These are phyloP conservation scores for Suillus subluteus DNA, from an alignment of 768 basidiomycete genomes.

Conservation along the genomic window DNA sequence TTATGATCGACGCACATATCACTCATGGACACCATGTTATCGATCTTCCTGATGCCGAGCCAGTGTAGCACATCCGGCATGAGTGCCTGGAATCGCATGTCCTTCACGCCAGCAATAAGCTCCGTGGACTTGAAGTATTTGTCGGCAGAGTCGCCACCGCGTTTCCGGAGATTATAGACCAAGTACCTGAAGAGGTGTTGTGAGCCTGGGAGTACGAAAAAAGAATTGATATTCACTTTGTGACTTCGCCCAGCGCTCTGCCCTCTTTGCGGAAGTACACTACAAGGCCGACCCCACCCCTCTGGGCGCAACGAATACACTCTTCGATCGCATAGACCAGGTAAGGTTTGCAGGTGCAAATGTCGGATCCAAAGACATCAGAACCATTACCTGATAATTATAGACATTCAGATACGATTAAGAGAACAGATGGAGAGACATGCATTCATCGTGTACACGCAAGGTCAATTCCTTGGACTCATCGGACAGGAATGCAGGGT, in stretches of 20 bases:
- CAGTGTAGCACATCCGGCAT: constrained; percentile 98
- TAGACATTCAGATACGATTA: neutral
- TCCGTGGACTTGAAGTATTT: constrained; percentile 95
- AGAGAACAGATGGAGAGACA: constrained; percentile 20
- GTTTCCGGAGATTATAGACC: constrained; percentile 96
- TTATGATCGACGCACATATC: constrained; percentile 59
- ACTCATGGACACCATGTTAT: constrained; percentile 90
- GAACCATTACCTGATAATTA: constrained; percentile 79
- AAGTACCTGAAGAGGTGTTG: constrained; percentile 62
- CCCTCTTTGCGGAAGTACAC: constrained; percentile 97
- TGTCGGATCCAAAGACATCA: constrained; percentile 94
- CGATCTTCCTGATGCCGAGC: constrained; percentile 89
- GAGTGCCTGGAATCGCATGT: constrained; percentile 91
- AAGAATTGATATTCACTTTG: constrained; percentile 58
- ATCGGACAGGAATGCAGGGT: constrained; percentile 77
- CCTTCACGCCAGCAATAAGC: constrained; percentile 91
- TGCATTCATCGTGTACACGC: constrained; percentile 94
- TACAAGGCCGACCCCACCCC: constrained; percentile 89
- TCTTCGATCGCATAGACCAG: constrained; percentile 92
- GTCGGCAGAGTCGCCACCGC: constrained; percentile 90
- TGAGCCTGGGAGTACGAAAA: constrained; percentile 4
- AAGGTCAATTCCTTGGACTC: constrained; percentile 80
- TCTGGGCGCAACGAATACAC: constrained; percentile 80
- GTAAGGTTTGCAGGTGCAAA: constrained; percentile 93
- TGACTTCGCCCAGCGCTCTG: constrained; percentile 90